Evolutionary conservation across 192 early-diverging fungal species (phyloP).

Genomic region (Endogone sp.): DNA sequence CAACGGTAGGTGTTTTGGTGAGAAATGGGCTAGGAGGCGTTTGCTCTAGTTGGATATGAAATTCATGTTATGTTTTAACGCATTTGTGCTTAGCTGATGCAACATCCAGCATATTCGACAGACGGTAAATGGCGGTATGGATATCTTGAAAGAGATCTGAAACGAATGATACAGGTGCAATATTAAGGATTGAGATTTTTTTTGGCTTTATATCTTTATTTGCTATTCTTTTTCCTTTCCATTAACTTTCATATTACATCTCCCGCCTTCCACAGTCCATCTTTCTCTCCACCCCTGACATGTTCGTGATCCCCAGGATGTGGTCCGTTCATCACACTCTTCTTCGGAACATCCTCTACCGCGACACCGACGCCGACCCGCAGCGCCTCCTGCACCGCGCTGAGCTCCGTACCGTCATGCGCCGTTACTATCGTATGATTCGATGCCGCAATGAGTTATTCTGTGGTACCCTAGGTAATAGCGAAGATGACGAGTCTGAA

Average conservation of each 20-base stretch:
- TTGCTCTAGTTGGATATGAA: too few species aligned
- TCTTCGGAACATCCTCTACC: conserved; percentile 31
- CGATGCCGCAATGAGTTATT: background rate
- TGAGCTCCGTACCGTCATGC: background rate
- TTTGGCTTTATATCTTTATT: background rate
- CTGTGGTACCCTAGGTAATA: background rate
- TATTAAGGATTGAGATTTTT: background rate
- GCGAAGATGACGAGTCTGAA: background rate
- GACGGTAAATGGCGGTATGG: conserved; percentile 28
- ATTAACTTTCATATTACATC: background rate
- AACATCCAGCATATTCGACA: conserved; percentile 21
- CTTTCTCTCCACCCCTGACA: conserved; percentile 52
- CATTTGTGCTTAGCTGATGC: background rate
- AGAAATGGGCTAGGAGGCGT: background rate
- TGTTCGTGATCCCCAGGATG: conserved; percentile 55
- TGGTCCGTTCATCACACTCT: conserved; percentile 43
- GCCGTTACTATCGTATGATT: background rate
- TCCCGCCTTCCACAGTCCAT: conserved; percentile 41
- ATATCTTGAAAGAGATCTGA: conserved; percentile 42
- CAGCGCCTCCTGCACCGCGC: background rate
- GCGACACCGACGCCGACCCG: conserved; percentile 2
- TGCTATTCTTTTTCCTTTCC: background rate
- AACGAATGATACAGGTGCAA: conserved; percentile 43
- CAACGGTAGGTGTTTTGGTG: conserved; percentile 35
- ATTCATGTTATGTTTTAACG: too few species aligned